A percentile compares a stretch with the other conserved stretches of the same genome.
Conservation (phyloP, 2,329 filamentous ascomycete genomes). For the Arthrobotrys sphaeroides region DNA sequence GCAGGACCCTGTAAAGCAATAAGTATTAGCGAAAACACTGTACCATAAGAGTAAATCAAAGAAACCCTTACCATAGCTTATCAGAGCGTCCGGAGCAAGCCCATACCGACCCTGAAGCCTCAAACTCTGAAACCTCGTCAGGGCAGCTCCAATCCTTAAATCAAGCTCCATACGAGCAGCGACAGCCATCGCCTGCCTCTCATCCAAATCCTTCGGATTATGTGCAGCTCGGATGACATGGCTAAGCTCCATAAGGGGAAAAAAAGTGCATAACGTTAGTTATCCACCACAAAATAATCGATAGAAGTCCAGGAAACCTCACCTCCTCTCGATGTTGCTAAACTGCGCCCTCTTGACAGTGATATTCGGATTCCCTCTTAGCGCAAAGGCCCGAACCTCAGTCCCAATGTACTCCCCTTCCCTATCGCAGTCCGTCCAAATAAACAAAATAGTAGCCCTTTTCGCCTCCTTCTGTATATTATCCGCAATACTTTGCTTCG, state of each 20-base stretch:
- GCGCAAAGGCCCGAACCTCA: constrained; percentile 85
- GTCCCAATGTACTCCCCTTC: constrained; percentile 96
- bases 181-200: constrained; percentile 86
- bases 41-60: neutral
- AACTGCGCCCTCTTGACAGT: constrained; percentile 87
- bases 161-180: constrained; percentile 90
- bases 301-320: constrained; percentile 60
- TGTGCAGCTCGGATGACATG: constrained; percentile 87
- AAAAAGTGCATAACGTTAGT: constrained; percentile 49
- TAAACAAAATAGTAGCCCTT: constrained; percentile 79
- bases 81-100: constrained; percentile 69
- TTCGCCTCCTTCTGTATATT: constrained; percentile 85
- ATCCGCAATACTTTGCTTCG: constrained; percentile 74
- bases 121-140: constrained; percentile 86
- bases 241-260: constrained; percentile 62
- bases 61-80: constrained; percentile 77
- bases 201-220: constrained; percentile 79
- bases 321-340: constrained; percentile 91
- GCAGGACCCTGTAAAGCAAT: constrained; percentile 73
- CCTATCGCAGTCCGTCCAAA: constrained; percentile 98
- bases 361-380: constrained; percentile 75
- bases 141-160: constrained; percentile 88
- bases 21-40: constrained; percentile 23
- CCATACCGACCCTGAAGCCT: constrained; percentile 78
- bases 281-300: constrained; percentile 21